Evolutionary conservation across 495 filamentous ascomycete genomes (phyloP), one percentile per base, ranked within the genome.

Genomic region (Astrothelium macrocarpum): DNA sequence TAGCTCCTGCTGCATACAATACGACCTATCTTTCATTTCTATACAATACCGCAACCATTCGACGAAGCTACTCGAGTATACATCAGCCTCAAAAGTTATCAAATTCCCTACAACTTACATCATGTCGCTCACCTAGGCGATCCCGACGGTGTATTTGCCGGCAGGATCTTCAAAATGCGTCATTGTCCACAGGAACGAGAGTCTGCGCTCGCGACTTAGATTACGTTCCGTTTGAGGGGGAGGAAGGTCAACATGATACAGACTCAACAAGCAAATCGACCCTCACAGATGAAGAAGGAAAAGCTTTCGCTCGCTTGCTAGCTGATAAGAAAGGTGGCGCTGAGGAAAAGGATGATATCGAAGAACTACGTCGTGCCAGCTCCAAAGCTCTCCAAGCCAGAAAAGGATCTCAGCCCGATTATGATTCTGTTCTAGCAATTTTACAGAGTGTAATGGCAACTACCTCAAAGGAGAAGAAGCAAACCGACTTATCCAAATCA

Each of bases 31-130:
- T 59, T 34, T 43, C 61, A 36, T 63, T 63, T 39, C 32, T 63
- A 12, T 65, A 65, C 43, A 4, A 31, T 11, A 65, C 67, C 9
- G 20, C 0, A 32, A 69, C 67, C 4, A 62, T 69, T 32, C 67
- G 34, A 1, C 53, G 63, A 32, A 3, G 10, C 10, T 59, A 32
- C 32, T 31, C 1, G 3, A 45, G 4, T 59, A n/a, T 39, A 25
- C 4, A 14, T 45, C 23, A 16, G 60, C n/a, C n/a, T 49, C 5
- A 18, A 20, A 49, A 16, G 23, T n/a, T n/a, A 49, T 49, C 45
- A 5, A 49, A 20, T 5, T 5, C 5, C 23, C 23, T 20, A 5
- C 10, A 20, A 12, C 0, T 18, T 49, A 1, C 12, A 5, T n/a
- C 16, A 0, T 5, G 0, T 20, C 1, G 45, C 0, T 10, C 9